phyloP scores from a whole-genome alignment of 2,329 filamentous ascomycete genomes.

The Meredithiella fracta region DNA sequence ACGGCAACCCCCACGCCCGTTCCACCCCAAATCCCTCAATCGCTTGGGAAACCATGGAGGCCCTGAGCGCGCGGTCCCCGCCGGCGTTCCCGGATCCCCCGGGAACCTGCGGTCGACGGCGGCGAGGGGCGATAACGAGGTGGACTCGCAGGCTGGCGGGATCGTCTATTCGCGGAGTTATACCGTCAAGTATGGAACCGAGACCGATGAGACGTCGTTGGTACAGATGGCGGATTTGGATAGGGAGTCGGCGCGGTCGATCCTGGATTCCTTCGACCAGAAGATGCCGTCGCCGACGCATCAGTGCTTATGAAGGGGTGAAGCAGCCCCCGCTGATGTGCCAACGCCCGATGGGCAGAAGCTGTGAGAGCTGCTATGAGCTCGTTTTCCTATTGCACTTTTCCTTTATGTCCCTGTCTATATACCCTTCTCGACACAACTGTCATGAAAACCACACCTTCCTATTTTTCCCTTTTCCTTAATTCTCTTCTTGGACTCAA shows the following conservation, averaged over 20 bases:
- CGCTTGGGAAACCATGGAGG: neutral
- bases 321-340: neutral
- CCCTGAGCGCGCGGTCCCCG: neutral
- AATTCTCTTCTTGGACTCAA: neutral
- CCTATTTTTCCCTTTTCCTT: neutral
- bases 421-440: too few relatives aligned
- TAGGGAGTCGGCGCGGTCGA: neutral
- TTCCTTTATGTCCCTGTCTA: too few relatives aligned
- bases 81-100: neutral
- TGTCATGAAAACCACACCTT: neutral
- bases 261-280: conserved; percentile 5
- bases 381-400: too few relatives aligned
- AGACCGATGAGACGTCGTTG: conserved; percentile 8
- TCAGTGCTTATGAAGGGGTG: neutral
- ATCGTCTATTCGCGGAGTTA: conserved; percentile 10
- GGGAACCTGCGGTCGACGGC: conserved; percentile 3
- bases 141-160: neutral
- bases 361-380: neutral
- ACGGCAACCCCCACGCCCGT: neutral
- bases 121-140: neutral
- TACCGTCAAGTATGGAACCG: conserved; percentile 9
- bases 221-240: conserved; percentile 12
- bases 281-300: conserved; percentile 9
- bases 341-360: neutral
- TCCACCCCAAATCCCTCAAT: neutral